Evolutionary conservation across 176 grass and related monocot genomes (phyloP).

Genomic region (Hyparrhenia diplandra): DNA sequence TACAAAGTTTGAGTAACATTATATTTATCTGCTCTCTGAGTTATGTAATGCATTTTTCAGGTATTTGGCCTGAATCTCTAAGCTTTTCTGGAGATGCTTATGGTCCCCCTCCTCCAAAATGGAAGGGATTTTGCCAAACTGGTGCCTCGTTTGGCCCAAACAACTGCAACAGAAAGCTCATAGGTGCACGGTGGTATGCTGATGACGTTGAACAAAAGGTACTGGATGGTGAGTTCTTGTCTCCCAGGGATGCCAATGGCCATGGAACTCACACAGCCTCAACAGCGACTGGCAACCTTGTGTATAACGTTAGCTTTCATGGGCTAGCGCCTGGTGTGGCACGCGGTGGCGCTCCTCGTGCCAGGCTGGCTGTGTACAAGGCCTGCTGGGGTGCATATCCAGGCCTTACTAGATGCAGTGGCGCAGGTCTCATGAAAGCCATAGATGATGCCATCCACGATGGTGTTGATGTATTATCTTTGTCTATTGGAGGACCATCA

Average conservation of each 20-base stretch:
- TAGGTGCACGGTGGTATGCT: slow-evolving; percentile 31
- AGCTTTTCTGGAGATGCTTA: slow-evolving; percentile 26
- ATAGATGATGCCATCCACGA: slow-evolving; percentile 56
- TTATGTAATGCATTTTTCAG: not conserved
- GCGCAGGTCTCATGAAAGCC: slow-evolving; percentile 20
- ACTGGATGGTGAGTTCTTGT: slow-evolving; percentile 20
- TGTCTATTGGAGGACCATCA: slow-evolving; percentile 11
- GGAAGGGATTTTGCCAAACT: slow-evolving; percentile 25
- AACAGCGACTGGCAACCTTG: slow-evolving; percentile 33
- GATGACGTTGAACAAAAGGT: not conserved
- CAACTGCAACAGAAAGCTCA: slow-evolving; percentile 34
- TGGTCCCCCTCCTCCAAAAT: slow-evolving; percentile 8
- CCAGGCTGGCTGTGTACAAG: slow-evolving; percentile 48
- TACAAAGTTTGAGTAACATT: too few relatives aligned
- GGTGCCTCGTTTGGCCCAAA: slow-evolving; percentile 10
- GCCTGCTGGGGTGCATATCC: slow-evolving; percentile 26
- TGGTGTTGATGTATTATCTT: slow-evolving; percentile 47
- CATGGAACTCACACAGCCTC: slow-evolving; percentile 64
- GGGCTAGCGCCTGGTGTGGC: slow-evolving; percentile 40
- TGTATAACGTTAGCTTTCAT: slow-evolving; percentile 22
- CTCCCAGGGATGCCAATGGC: slow-evolving; percentile 34
- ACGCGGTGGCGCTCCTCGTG: slow-evolving; percentile 33
- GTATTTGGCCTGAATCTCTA: slow-evolving; percentile 35
- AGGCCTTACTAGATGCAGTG: not conserved
- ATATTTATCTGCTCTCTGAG: too few relatives aligned